Evolutionary conservation across 352 stramenopile genomes (phyloP).

Genomic region (Phytophthora sp.): DNA sequence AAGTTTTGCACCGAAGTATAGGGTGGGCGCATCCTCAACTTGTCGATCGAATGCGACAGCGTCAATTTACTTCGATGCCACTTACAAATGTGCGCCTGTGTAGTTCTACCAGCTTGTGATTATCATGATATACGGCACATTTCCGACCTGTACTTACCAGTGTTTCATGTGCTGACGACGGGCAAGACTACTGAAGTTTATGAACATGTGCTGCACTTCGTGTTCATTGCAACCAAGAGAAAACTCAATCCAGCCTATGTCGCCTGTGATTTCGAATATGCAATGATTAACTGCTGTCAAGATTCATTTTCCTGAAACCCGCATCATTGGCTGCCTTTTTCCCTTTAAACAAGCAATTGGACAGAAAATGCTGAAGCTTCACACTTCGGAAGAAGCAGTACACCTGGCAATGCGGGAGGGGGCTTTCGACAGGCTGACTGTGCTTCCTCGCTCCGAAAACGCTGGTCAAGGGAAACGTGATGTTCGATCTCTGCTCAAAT

Average conservation of each 20-base stretch:
- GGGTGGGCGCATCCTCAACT: too few relatives aligned
- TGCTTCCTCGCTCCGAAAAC: neutral
- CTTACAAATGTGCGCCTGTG: neutral
- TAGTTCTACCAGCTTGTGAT: neutral
- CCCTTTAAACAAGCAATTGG: conserved; percentile 12
- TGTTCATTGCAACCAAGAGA: neutral
- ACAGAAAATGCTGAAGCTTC: conserved; percentile 9
- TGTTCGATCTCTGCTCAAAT: neutral
- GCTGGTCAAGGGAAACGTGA: neutral
- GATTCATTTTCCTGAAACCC: conserved; percentile 12
- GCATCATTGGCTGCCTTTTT: conserved; percentile 11
- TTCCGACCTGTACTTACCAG: neutral
- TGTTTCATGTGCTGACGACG: conserved; percentile 4
- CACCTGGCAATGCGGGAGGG: neutral
- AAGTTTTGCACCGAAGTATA: too few relatives aligned
- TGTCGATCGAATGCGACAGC: too few relatives aligned
- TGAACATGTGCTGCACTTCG: neutral
- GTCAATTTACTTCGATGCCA: too few relatives aligned
- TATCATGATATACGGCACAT: conserved; percentile 4
- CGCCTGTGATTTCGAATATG: conserved; percentile 7
- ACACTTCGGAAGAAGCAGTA: conserved; percentile 3
- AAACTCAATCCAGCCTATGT: conserved; percentile 5
- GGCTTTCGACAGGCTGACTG: neutral
- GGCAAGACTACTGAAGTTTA: conserved; percentile 6
- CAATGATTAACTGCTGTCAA: conserved; percentile 9